Conservation (phyloP, 1,284 basidiomycete species). For the Trichosporon asahii region DNA sequence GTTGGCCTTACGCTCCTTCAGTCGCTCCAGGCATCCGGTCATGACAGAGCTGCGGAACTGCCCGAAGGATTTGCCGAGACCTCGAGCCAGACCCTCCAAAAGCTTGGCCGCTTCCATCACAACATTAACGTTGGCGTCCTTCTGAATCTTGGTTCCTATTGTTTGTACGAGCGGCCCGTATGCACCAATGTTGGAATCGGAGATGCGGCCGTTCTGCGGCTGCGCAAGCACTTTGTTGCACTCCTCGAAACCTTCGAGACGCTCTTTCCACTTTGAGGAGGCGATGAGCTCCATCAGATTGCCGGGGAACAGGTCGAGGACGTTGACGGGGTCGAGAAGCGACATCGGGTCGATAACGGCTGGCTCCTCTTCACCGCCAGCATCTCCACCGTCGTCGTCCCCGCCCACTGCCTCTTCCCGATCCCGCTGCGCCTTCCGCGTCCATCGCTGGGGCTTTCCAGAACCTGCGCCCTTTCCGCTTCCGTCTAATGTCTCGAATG, state of each 20-base stretch:
- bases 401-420: constrained; percentile 57
- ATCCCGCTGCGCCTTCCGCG: constrained; percentile 73
- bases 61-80: constrained; percentile 70
- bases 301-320: constrained; percentile 68
- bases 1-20: constrained; percentile 90
- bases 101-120: constrained; percentile 85
- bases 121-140: constrained; percentile 93
- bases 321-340: constrained; percentile 78
- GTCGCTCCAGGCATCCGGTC: constrained; percentile 75
- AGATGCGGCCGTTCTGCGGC: constrained; percentile 68
- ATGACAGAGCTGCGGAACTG: constrained; percentile 72
- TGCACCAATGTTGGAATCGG: constrained; percentile 61
- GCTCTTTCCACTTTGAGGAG: constrained; percentile 97
- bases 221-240: constrained; percentile 66
- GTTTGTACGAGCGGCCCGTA: constrained; percentile 54
- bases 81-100: constrained; percentile 80
- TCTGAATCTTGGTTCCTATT: constrained; percentile 74
- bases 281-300: constrained; percentile 70
- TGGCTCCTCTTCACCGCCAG: constrained; percentile 46
- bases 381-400: constrained; percentile 47
- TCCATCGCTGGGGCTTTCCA: constrained; percentile 73
- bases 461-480: constrained; percentile 77
- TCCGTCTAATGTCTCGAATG: constrained; percentile 78
- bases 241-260: constrained; percentile 87
- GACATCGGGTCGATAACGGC: constrained; percentile 69